These are phyloP conservation scores for Albizia julibrissin DNA, from an alignment of 306 rosid genomes.

Conservation along the genomic window DNA sequence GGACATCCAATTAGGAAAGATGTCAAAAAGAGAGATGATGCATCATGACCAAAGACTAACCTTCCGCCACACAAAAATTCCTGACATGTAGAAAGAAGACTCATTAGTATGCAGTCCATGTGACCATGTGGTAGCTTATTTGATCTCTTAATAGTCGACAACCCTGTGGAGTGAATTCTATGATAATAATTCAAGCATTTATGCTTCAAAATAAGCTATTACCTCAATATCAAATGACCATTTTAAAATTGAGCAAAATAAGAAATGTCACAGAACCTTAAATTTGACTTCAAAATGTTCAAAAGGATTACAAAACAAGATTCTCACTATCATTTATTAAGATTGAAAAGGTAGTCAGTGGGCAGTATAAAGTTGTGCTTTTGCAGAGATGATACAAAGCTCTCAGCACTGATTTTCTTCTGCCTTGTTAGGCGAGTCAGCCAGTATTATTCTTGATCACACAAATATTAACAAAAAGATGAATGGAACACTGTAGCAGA, in stretches of 20 bases:
- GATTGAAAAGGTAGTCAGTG: background rate
- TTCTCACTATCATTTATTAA: background rate
- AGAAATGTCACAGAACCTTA: background rate
- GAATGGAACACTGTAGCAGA: slow-evolving; percentile 4
- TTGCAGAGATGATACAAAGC: background rate
- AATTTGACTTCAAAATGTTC: background rate
- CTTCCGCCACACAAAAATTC: slow-evolving; percentile 90
- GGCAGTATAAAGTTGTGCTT: background rate
- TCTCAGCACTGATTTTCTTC: background rate
- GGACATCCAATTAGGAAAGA: slow-evolving; percentile 81
- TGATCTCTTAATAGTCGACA: background rate
- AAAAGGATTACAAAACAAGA: background rate
- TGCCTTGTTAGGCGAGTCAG: background rate
- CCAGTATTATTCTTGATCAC: too few species aligned
- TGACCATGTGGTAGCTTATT: background rate
- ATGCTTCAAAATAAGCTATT: background rate
- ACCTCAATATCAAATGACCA: background rate
- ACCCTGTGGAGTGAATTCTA: background rate
- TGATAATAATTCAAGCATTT: background rate
- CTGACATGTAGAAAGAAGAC: slow-evolving; percentile 42
- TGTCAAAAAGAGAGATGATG: slow-evolving; percentile 67
- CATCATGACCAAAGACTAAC: slow-evolving; percentile 81
- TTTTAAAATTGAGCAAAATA: background rate
- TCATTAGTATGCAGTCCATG: background rate
- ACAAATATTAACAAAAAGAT: background rate